phyloP scores from a whole-genome alignment of 2,329 filamentous ascomycete genomes.

The Arthroderma sp. region DNA sequence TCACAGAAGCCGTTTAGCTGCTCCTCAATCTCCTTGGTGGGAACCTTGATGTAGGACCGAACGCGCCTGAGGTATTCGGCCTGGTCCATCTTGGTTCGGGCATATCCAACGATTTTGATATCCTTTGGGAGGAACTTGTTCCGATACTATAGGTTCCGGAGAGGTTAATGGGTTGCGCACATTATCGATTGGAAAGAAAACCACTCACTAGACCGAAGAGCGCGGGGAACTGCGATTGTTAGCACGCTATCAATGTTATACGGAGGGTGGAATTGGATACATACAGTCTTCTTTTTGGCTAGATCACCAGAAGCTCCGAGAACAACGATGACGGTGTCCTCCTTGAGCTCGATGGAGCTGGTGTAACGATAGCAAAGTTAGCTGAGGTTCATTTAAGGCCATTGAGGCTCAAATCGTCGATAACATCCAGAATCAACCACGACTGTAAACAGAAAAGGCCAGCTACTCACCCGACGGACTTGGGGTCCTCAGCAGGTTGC shows the following conservation, averaged over 20 bases:
- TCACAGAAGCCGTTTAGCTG: constrained; percentile 81
- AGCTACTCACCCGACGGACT: constrained; percentile 1
- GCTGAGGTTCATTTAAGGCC: too few relatives aligned
- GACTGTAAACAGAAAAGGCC: not conserved
- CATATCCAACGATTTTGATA: constrained; percentile 96
- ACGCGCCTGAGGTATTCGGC: constrained; percentile 88
- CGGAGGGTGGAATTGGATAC: constrained; percentile 23
- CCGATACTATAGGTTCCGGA: constrained; percentile 53
- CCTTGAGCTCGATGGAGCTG: constrained; percentile 88
- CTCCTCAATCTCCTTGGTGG: constrained; percentile 92
- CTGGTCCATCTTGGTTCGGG: constrained; percentile 98
- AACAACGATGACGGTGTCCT: constrained; percentile 94
- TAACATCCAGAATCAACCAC: too few relatives aligned
- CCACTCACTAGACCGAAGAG: constrained; percentile 86
- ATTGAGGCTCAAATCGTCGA: too few relatives aligned
- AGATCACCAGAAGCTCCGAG: constrained; percentile 94
- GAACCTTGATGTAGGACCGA: constrained; percentile 97
- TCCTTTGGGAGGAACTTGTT: constrained; percentile 97
- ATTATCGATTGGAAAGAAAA: not conserved
- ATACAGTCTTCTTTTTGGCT: constrained; percentile 97
- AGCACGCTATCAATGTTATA: constrained; percentile 3
- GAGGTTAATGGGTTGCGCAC: not conserved
- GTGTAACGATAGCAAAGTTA: not conserved
- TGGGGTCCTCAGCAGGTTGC: not conserved
- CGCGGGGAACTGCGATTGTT: constrained; percentile 62